These are phyloP conservation scores for Aspergillus sp. DNA, from an alignment of 2,329 filamentous ascomycete species.

Conservation along the genomic window DNA sequence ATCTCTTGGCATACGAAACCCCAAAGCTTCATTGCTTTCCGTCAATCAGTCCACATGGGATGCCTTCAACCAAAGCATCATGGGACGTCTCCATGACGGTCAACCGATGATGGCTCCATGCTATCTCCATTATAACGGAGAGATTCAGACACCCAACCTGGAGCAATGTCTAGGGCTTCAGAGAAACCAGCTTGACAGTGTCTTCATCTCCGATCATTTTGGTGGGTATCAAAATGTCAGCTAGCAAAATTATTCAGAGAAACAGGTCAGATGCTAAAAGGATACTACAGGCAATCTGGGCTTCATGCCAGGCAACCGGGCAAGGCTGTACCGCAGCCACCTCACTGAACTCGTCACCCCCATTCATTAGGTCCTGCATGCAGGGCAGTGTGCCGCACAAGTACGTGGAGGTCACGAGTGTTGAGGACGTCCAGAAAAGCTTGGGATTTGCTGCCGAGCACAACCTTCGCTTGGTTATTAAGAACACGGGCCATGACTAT, in stretches of 20 bases:
- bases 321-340: conserved; percentile 1
- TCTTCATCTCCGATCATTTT: conserved; percentile 7
- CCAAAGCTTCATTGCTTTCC: background rate
- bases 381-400: conserved; percentile 11
- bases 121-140: background rate
- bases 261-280: background rate
- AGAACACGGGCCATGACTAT: conserved; percentile 16
- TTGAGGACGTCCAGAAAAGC: conserved; percentile 9
- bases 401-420: conserved; percentile 9
- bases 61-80: conserved; percentile 4
- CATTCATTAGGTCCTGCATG: background rate
- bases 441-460: conserved; percentile 6
- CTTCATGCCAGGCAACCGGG: conserved; percentile 8
- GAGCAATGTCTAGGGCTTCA: conserved; percentile 2
- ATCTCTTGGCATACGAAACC: background rate
- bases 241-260: too few relatives aligned
- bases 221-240: conserved; percentile 5
- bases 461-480: conserved; percentile 10
- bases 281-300: conserved; percentile 5
- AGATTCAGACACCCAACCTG: background rate
- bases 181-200: background rate
- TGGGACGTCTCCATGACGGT: conserved; percentile 6
- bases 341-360: background rate
- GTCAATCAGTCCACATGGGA: conserved; percentile 3
- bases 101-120: conserved; percentile 8